Base-by-base conservation (phyloP, 331 rosid species). In the Erythrophleum ivorense region DNA sequence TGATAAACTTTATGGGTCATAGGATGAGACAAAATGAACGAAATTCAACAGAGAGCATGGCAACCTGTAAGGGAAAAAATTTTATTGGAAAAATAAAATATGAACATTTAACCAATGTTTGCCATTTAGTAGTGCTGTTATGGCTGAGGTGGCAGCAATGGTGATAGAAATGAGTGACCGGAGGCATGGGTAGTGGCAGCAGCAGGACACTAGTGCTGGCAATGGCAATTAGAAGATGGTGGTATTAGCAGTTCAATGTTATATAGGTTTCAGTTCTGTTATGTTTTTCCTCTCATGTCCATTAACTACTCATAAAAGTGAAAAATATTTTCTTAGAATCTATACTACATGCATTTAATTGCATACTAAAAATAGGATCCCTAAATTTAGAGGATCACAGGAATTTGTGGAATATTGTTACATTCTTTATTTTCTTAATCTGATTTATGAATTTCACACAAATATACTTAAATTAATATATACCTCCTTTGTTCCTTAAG, bases 401-500 rank as follows among this genome's bases (percentile, higher is more conserved):
- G 57, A 78, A 54, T 33, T 31, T 6, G 45, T 54, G 69, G 41
- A 73, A 75, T 52, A 60, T 19, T 34, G 16, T 33, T 60, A n/a
- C 21, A 50, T 62, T 62, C 24, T 68, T 67, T 52, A 43, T 11
- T 18, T 53, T 6, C 21, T 83, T 57, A 43, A 55, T 31, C 68
- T 69, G 70, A 78, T 78, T 66, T 43, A 15, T 49, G 41, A 75
- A 55, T 68, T 67, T 65, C 68, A 29, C 43, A 57, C 76, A 49
- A 72, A 33, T 52, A 85, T 60, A 31, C 24, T 67, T 71, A 13
- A 19, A 60, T 41, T 63, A 77, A 81, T 75, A 70, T 53, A 85
- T 86, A 92, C 98, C 98, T 95, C 65, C 94, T 83, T 15, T 71
- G 84, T 78, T 86, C 93, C 87, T 90, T 91, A 84, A 93, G 90